Percentiles rank a stretch among this genome's conserved stretches.
Conservation (phyloP, 148 eudicot genomes). For the Gaultheria prostrata region DNA sequence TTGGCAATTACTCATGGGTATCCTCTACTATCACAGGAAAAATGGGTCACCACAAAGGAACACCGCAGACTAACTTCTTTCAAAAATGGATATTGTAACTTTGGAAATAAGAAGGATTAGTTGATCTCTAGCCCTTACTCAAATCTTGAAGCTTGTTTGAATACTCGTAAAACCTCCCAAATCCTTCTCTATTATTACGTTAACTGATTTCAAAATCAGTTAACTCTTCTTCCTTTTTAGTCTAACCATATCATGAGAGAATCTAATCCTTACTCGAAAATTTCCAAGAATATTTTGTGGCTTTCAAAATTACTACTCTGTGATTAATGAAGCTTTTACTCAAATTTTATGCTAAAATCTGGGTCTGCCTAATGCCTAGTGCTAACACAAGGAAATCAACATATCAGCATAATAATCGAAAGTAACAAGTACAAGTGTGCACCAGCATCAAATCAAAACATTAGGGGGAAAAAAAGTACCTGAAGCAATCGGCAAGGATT, state of each 20-base stretch:
- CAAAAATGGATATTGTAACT: not conserved
- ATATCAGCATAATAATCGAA: not conserved
- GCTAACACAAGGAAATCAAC: too few relatives aligned
- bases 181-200: not conserved
- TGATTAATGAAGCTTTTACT: not conserved
- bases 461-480: constrained; percentile 32
- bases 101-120: not conserved
- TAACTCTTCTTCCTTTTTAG: not conserved
- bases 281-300: not conserved
- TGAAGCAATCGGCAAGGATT: constrained; percentile 72
- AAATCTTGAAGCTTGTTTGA: not conserved
- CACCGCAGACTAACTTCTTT: not conserved
- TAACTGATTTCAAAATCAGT: not conserved
- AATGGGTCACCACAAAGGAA: not conserved
- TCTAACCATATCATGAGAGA: not conserved
- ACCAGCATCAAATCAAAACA: not conserved
- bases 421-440: not conserved
- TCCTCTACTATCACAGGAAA: not conserved
- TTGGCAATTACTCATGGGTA: not conserved
- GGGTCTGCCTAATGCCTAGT: not conserved
- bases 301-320: not conserved
- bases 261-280: not conserved
- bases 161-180: not conserved
- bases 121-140: not conserved
- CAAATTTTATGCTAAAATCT: not conserved